phyloP scores from a whole-genome alignment of 2,329 filamentous ascomycete genomes.

The Stachybotrys echinatus region DNA sequence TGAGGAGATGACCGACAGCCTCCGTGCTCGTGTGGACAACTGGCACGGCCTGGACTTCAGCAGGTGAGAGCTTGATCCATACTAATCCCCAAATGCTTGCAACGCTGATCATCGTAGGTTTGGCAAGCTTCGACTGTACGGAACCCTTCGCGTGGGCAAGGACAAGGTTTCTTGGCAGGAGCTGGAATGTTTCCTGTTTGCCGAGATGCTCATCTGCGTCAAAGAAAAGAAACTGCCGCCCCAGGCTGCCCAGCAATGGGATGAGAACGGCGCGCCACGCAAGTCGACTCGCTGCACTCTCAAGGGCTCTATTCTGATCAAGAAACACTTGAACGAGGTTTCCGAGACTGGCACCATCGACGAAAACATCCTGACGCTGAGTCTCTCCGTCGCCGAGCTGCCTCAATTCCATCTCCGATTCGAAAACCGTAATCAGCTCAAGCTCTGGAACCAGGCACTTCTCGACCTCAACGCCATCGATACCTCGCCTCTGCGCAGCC shows the following conservation, averaged over 20 bases:
- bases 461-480: conserved; percentile 75
- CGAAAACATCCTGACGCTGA: conserved; percentile 81
- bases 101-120: conserved; percentile 52
- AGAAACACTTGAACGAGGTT: conserved; percentile 92
- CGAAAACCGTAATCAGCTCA: conserved; percentile 74
- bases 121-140: conserved; percentile 84
- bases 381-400: conserved; percentile 83
- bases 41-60: conserved; percentile 96
- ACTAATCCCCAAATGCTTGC: not conserved
- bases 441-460: conserved; percentile 84
- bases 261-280: conserved; percentile 49
- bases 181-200: conserved; percentile 92
- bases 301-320: conserved; percentile 96
- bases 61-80: conserved; percentile 42
- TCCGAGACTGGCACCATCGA: conserved; percentile 65
- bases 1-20: conserved; percentile 78
- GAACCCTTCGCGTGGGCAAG: conserved; percentile 88
- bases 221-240: conserved; percentile 81
- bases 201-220: conserved; percentile 98
- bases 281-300: conserved; percentile 77
- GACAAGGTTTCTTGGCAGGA: conserved; percentile 97
- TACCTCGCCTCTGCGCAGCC: conserved; percentile 55
- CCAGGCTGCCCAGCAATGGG: conserved; percentile 56
- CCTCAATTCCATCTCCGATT: conserved; percentile 94
- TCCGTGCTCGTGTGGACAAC: conserved; percentile 88